Evolutionary conservation across 257 asterid species (phyloP), one percentile per base, ranked within the genome.

Genomic region (Salvia splendens): DNA sequence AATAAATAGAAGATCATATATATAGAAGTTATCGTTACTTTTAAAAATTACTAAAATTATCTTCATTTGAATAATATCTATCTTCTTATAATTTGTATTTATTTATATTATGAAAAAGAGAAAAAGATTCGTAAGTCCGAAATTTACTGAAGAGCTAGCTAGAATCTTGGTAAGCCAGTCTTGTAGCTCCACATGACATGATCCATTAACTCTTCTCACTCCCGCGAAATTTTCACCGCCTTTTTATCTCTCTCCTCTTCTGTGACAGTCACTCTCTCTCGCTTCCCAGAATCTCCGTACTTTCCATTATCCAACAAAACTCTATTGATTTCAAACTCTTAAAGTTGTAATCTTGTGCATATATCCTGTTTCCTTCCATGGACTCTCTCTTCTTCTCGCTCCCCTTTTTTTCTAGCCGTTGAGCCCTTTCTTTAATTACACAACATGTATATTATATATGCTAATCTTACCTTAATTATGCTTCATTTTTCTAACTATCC

Each of bases 351-450:
- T 24, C 30, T 24, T 24, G 30, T 24, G 30, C 30, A 50, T 35
- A 55, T 65, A 61, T 71, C 60, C 14, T 54, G 65, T 78, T 78
- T 71, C 80, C 78, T 71, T 64, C 68, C 35, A 8, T 5, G 72
- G 68, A 47, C 12, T 16, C 58, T 70, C 62, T 8, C n/a, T 50
- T 53, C 63, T 43, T 14, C 53, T 61, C 38, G 24, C 9, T 55
- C 64, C 53, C 17, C n/a, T n/a, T n/a, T 59, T 79, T 77, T 66
- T 76, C 64, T 76, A 78, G 81, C 83, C 84, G 84, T 82, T 78
- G 54, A 62, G 11, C 63, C 41, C 69, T 79, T 75, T 41, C 76
- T 71, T 20, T 6, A 75, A 40, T 46, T 61, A 64, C 46, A 1
- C 47, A 6, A 4, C 14, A 24, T 33, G 56, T 10, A n/a, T n/a